Conservation (phyloP, 768 basidiomycete genomes). For the Fibroporia radiculosa region DNA sequence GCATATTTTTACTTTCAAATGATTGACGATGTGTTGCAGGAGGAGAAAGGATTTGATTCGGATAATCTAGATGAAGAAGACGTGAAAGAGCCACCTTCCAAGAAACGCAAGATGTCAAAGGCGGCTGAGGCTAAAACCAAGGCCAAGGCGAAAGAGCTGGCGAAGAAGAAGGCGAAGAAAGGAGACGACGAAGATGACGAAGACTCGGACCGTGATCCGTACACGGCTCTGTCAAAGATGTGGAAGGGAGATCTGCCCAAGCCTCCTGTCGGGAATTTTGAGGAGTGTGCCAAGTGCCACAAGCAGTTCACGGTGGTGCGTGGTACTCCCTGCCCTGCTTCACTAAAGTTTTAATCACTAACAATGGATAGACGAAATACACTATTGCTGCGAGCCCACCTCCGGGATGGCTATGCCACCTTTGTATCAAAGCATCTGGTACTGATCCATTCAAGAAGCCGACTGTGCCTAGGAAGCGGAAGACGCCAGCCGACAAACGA, state of each 20-base stretch:
- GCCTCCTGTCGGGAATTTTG: constrained; percentile 72
- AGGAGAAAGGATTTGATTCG: constrained; percentile 48
- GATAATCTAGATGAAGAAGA: constrained; percentile 65
- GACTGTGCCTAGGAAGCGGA: constrained; percentile 51
- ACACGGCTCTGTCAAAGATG: constrained; percentile 53
- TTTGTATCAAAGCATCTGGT: constrained; percentile 73
- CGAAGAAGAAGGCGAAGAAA: constrained; percentile 21
- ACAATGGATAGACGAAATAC: constrained; percentile 62
- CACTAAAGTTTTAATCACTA: not conserved
- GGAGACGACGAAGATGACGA: constrained; percentile 36
- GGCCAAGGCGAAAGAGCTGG: constrained; percentile 30
- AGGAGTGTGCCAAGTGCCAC: constrained; percentile 72
- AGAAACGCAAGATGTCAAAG: constrained; percentile 52
- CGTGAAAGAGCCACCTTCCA: constrained; percentile 35
- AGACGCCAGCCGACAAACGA: constrained; percentile 56
- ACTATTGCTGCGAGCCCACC: constrained; percentile 67
- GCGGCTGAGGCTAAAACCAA: constrained; percentile 31
- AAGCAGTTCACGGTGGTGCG: constrained; percentile 85
- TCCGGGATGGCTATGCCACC: constrained; percentile 77
- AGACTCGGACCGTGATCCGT: constrained; percentile 58
- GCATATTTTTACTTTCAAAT: constrained; percentile 11
- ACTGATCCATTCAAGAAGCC: constrained; percentile 84
- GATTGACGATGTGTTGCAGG: constrained; percentile 5
- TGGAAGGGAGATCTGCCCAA: constrained; percentile 31
- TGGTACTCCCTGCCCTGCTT: constrained; percentile 8